These are phyloP conservation scores for Ogataea chonburiensis DNA, from an alignment of 805 yeast species.

Conservation along the genomic window DNA sequence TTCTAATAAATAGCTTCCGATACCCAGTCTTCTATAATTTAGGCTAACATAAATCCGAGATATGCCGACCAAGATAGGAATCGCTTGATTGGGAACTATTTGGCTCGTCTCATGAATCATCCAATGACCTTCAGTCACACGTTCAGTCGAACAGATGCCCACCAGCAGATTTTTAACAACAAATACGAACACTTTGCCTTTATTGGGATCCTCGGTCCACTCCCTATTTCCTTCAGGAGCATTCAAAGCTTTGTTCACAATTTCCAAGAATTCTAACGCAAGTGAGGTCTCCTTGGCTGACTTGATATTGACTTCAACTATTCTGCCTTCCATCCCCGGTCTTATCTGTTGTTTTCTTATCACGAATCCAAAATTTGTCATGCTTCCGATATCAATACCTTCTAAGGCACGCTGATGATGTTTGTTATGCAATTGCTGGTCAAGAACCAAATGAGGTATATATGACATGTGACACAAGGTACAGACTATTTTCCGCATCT, in stretches of 20 bases:
- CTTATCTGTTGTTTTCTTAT: slow-evolving; percentile 9
- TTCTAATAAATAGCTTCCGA: slow-evolving; percentile 47
- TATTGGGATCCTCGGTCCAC: slow-evolving; percentile 24
- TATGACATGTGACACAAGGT: slow-evolving; percentile 55
- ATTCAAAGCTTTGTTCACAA: slow-evolving; percentile 59
- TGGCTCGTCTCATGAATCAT: slow-evolving; percentile 52
- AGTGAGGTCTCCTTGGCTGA: slow-evolving; percentile 35
- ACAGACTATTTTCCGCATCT: slow-evolving; percentile 37
- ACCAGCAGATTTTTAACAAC: slow-evolving; percentile 44
- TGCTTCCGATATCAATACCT: slow-evolving; percentile 18
- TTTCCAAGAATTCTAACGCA: slow-evolving; percentile 41
- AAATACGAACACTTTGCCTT: slow-evolving; percentile 51
- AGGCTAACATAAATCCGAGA: slow-evolving; percentile 49
- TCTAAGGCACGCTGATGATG: slow-evolving; percentile 48
- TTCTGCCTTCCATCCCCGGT: slow-evolving; percentile 14
- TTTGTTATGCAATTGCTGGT: slow-evolving; percentile 46
- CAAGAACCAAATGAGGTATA: slow-evolving; percentile 39
- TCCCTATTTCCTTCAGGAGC: slow-evolving; percentile 43
- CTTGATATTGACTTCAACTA: slow-evolving; percentile 37
- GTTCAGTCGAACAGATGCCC: slow-evolving; percentile 57
- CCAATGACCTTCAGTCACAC: slow-evolving; percentile 52
- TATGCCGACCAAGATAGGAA: slow-evolving; percentile 43
- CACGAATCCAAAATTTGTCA: slow-evolving; percentile 10
- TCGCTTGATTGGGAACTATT: slow-evolving; percentile 45
- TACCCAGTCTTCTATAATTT: slow-evolving; percentile 46